phyloP scores from a whole-genome alignment of 1,139 yeast genomes.

The Diutina rugosa region DNA sequence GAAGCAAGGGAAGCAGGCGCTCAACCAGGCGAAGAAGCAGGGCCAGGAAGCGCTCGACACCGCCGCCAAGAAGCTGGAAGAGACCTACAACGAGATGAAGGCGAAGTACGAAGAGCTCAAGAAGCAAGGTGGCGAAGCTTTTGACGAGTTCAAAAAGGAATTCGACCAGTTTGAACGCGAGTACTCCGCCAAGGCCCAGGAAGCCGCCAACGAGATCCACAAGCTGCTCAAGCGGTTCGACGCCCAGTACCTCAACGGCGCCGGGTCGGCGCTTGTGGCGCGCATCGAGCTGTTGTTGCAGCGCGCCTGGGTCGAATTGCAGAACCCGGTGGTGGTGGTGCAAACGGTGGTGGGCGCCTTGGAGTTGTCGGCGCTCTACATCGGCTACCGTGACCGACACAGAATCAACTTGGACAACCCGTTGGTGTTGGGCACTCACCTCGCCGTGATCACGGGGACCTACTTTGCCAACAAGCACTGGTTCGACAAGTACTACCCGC shows the following conservation, averaged over 20 bases:
- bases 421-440: slow-evolving; percentile 36
- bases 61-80: slow-evolving; percentile 21
- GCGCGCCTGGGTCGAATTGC: slow-evolving; percentile 21
- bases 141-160: slow-evolving; percentile 9
- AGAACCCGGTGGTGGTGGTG: slow-evolving; percentile 50
- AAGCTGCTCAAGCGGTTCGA: not conserved
- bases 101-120: slow-evolving; percentile 31
- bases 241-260: not conserved
- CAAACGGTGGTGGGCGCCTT: slow-evolving; percentile 41
- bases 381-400: slow-evolving; percentile 41
- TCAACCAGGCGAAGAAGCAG: slow-evolving; percentile 24
- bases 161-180: not conserved
- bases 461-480: slow-evolving; percentile 41
- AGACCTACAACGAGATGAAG: slow-evolving; percentile 25
- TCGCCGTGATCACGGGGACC: slow-evolving; percentile 41
- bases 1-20: slow-evolving; percentile 25
- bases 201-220: not conserved
- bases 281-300: not conserved
- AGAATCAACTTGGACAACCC: slow-evolving; percentile 34
- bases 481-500: slow-evolving; percentile 39
- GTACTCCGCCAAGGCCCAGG: not conserved
- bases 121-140: slow-evolving; percentile 11
- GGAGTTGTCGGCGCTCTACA: slow-evolving; percentile 35
- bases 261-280: not conserved
- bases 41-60: slow-evolving; percentile 21